Conservation (phyloP, 2,329 filamentous ascomycete genomes). For the Monosporascus sp. region DNA sequence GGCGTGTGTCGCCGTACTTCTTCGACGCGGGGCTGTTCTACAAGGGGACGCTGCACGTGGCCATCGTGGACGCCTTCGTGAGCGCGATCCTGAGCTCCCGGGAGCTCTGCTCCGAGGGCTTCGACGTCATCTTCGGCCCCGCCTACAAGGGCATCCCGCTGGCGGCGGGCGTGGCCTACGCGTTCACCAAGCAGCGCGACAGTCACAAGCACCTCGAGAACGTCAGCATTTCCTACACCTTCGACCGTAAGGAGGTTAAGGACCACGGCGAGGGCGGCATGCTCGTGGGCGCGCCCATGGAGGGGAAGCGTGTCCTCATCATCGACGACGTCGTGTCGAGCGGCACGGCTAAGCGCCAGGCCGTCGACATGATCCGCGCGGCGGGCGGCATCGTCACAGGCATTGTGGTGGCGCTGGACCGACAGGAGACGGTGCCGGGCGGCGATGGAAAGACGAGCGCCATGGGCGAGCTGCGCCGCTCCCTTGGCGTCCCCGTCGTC, state of each 20-base stretch:
- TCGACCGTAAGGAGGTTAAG: conserved; percentile 95
- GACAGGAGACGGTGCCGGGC: conserved; percentile 73
- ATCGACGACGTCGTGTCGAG: conserved; percentile 97
- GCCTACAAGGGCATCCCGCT: conserved; percentile 97
- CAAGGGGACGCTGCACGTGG: conserved; percentile 68
- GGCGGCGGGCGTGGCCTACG: conserved; percentile 70
- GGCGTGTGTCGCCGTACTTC: conserved; percentile 90
- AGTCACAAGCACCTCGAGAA: conserved; percentile 57
- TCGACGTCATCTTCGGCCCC: conserved; percentile 88
- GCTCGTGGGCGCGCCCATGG: conserved; percentile 82
- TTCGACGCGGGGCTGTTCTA: conserved; percentile 95
- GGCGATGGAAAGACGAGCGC: conserved; percentile 68
- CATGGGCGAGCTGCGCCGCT: conserved; percentile 77
- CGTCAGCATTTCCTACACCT: conserved; percentile 61
- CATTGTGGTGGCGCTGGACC: conserved; percentile 83
- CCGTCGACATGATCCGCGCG: conserved; percentile 79
- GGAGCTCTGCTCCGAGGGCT: conserved; percentile 38
- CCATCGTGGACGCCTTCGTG: conserved; percentile 79
- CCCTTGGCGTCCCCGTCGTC: conserved; percentile 78
- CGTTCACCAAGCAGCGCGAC: conserved; percentile 66
- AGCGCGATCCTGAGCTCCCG: conserved; percentile 44
- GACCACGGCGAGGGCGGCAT: conserved; percentile 91
- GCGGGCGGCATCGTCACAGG: conserved; percentile 82
- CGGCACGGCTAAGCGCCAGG: conserved; percentile 88
- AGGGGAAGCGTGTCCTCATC: conserved; percentile 81